Percentiles rank a stretch among this genome's conserved stretches.
Evolutionary conservation across 306 rosid genomes (phyloP).

Genomic region (Purshia tridentata): DNA sequence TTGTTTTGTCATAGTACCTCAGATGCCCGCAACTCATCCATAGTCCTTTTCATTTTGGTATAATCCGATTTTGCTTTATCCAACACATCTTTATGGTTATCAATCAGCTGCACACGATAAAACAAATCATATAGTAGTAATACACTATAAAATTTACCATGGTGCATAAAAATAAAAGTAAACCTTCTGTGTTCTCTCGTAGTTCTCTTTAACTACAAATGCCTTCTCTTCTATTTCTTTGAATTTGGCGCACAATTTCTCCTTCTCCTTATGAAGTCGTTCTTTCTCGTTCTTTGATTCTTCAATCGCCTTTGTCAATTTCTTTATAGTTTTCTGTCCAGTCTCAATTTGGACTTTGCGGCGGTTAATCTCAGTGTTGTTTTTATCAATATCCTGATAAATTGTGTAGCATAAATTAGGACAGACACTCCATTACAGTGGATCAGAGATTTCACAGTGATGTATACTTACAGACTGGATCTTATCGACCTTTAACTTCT

Average conservation of each 20-base stretch:
- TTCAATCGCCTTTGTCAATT: slow-evolving; percentile 76
- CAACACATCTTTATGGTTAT: slow-evolving; percentile 58
- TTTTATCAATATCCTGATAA: slow-evolving; percentile 80
- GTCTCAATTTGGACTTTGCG: slow-evolving; percentile 89
- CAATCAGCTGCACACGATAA: slow-evolving; percentile 54
- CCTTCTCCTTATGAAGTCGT: slow-evolving; percentile 64
- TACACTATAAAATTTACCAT: background rate
- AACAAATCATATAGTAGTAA: slow-evolving; percentile 17
- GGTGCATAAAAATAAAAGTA: slow-evolving; percentile 14
- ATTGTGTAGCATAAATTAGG: slow-evolving; percentile 35
- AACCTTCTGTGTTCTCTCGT: slow-evolving; percentile 71
- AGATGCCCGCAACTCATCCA: slow-evolving; percentile 76
- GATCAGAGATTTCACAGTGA: slow-evolving; percentile 21
- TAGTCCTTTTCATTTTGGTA: slow-evolving; percentile 57
- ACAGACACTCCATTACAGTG: slow-evolving; percentile 15
- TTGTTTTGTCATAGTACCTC: slow-evolving; percentile 55
- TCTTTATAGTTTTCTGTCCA: slow-evolving; percentile 70
- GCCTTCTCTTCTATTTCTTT: slow-evolving; percentile 89
- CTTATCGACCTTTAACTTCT: slow-evolving; percentile 72
- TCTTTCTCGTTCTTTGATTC: slow-evolving; percentile 78
- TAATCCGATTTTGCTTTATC: slow-evolving; percentile 68
- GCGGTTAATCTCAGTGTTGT: slow-evolving; percentile 80
- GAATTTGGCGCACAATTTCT: slow-evolving; percentile 49
- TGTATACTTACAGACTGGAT: slow-evolving; percentile 81
- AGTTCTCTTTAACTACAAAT: slow-evolving; percentile 69